Percentiles rank a stretch among this genome's conserved stretches.
These are phyloP conservation scores for Cajanus cajan DNA, from an alignment of 306 rosid genomes.

Conservation along the genomic window DNA sequence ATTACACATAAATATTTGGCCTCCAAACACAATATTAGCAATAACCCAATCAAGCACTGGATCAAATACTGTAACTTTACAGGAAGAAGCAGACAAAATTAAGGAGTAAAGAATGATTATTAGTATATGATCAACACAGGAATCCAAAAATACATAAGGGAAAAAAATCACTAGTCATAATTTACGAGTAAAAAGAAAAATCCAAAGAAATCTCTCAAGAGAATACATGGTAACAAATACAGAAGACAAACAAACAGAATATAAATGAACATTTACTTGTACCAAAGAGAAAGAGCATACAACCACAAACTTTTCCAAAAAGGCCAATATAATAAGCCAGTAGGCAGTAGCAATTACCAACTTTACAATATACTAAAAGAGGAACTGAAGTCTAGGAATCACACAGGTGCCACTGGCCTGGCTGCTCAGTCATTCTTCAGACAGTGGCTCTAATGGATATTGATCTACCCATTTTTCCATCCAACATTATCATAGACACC, in stretches of 20 bases:
- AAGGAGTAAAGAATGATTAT: neutral
- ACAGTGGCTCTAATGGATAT: neutral
- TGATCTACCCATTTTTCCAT: neutral
- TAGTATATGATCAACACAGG: neutral
- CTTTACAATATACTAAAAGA: neutral
- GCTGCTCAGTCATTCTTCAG: neutral
- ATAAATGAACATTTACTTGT: neutral
- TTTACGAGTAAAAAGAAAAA: neutral
- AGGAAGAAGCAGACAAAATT: neutral
- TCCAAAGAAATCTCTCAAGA: neutral
- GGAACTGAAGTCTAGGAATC: neutral
- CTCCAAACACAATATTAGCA: neutral
- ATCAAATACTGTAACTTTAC: neutral
- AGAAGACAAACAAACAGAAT: neutral
- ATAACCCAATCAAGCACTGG: neutral
- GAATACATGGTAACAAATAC: neutral
- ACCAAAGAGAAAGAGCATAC: neutral
- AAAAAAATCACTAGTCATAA: neutral
- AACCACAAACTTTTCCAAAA: neutral
- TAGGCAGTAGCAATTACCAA: neutral
- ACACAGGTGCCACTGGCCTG: neutral
- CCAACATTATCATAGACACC: neutral
- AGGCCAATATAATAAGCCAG: neutral
- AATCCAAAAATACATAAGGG: neutral
- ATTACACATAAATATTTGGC: neutral